Base-by-base conservation (phyloP, 106 monocot species). In the Allium fistulosum region DNA sequence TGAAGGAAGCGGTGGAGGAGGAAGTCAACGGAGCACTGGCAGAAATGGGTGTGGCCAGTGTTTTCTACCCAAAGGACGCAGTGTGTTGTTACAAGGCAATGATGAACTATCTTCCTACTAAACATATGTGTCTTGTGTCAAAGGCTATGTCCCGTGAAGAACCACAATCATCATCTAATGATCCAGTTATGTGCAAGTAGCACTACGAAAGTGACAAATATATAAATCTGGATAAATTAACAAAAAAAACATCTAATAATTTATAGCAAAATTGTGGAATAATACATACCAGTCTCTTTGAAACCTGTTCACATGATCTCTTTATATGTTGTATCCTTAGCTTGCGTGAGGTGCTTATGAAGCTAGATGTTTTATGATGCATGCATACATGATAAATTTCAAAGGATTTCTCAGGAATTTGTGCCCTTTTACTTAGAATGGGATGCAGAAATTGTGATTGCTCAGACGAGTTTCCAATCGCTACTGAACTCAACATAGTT, bases 61-160 rank as follows among this genome's bases (percentile, higher is more conserved):
- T n/a, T n/a, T n/a, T n/a, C n/a, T n/a, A n/a, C n/a, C n/a, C n/a
- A n/a, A n/a, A n/a, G n/a, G n/a, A n/a, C n/a, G n/a, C n/a, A n/a
- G n/a, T n/a, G n/a, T n/a, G n/a, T n/a, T n/a, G n/a, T n/a, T n/a
- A n/a, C n/a, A n/a, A n/a, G n/a, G n/a, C n/a, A n/a, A n/a, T n/a
- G n/a, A n/a, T n/a, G n/a, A n/a, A n/a, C n/a, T n/a, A n/a, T n/a
- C n/a, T n/a, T n/a, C n/a, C n/a, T n/a, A n/a, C n/a, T n/a, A n/a
- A n/a, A n/a, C n/a, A n/a, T n/a, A n/a, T n/a, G n/a, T n/a, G n/a
- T n/a, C n/a, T n/a, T n/a, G n/a, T n/a, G n/a, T n/a, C n/a, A n/a
- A n/a, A n/a, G n/a, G 93, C 93, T 78, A 94, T 94, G 73, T 94
- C 87, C 45, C 84, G 76, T 26, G 86, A 94, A 50, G 93, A 94